Conservation (phyloP, 2,329 filamentous ascomycete species). For the Shiraia sp. region DNA sequence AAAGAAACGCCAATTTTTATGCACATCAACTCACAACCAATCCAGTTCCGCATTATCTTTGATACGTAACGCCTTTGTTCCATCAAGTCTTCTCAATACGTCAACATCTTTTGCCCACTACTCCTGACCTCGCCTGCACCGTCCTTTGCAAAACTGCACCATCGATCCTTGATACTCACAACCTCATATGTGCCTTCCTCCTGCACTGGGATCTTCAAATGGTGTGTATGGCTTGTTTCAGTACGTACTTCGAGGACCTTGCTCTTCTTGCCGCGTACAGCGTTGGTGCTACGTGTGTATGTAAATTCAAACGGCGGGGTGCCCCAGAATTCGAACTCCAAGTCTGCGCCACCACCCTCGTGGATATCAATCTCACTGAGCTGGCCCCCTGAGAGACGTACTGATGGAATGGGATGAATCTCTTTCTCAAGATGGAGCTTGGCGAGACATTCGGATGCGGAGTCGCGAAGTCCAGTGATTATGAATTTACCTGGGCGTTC, state of each 20-base stretch:
- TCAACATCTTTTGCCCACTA: conserved; percentile 42
- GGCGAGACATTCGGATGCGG: conserved; percentile 84
- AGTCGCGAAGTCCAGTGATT: conserved; percentile 85
- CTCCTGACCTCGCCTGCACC: conserved; percentile 50
- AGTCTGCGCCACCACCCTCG: conserved; percentile 91
- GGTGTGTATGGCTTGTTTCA: conserved; percentile 80
- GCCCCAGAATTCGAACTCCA: conserved; percentile 93
- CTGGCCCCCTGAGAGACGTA: conserved; percentile 83
- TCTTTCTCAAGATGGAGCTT: conserved; percentile 75
- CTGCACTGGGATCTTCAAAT: conserved; percentile 79
- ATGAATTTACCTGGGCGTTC: conserved; percentile 87
- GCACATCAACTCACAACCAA: no score
- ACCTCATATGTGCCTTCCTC: conserved; percentile 98
- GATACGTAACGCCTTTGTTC: no score
- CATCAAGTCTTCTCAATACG: conserved; percentile 30
- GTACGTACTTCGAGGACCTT: conserved; percentile 85
- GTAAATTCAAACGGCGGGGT: conserved; percentile 97
- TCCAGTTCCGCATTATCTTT: no score
- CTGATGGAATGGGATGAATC: conserved; percentile 91
- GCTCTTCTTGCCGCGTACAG: conserved; percentile 63
- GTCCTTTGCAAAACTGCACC: conserved; percentile 83
- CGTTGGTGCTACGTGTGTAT: conserved; percentile 88
- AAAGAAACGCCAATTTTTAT: no score
- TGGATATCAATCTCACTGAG: conserved; percentile 89
- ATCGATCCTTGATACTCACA: conserved; percentile 91